Percentiles rank a stretch among this genome's conserved stretches.
phyloP scores from a whole-genome alignment of 2,329 filamentous ascomycete genomes.

The Cercospora nicotianae region DNA sequence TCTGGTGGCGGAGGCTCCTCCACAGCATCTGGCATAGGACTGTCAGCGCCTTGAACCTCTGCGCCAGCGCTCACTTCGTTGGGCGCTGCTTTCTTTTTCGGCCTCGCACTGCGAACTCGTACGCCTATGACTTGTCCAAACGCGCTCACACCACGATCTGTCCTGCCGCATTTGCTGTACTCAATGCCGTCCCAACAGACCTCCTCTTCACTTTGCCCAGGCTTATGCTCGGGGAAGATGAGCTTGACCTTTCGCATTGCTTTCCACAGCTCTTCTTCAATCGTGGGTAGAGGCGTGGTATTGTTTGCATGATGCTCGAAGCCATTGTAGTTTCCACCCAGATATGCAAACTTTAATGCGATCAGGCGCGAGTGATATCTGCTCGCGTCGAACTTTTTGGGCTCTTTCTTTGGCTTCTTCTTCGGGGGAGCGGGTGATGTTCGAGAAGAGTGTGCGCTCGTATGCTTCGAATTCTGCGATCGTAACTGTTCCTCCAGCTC shows the following conservation, averaged over 20 bases:
- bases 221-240: constrained; percentile 64
- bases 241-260: constrained; percentile 78
- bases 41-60: constrained; percentile 17
- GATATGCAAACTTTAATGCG: constrained; percentile 89
- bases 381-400: constrained; percentile 66
- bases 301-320: constrained; percentile 82
- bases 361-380: constrained; percentile 82
- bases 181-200: constrained; percentile 81
- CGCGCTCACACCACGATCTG: constrained; percentile 89
- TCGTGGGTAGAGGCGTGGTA: constrained; percentile 68
- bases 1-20: constrained; percentile 16
- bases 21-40: constrained; percentile 23
- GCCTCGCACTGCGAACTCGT: constrained; percentile 75
- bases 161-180: constrained; percentile 93
- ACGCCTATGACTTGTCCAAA: constrained; percentile 94
- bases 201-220: constrained; percentile 44
- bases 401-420: constrained; percentile 45
- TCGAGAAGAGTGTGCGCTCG: constrained; percentile 12
- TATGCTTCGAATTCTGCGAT: constrained; percentile 43
- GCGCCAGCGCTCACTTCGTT: constrained; percentile 19
- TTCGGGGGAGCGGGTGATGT: constrained; percentile 19
- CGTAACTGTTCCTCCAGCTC: constrained; percentile 67
- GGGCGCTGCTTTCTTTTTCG: constrained; percentile 39
- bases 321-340: constrained; percentile 88
- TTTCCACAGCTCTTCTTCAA: constrained; percentile 94